Evolutionary conservation across 305 asterid species (phyloP).

Genomic region (Euphrasia arctica): DNA sequence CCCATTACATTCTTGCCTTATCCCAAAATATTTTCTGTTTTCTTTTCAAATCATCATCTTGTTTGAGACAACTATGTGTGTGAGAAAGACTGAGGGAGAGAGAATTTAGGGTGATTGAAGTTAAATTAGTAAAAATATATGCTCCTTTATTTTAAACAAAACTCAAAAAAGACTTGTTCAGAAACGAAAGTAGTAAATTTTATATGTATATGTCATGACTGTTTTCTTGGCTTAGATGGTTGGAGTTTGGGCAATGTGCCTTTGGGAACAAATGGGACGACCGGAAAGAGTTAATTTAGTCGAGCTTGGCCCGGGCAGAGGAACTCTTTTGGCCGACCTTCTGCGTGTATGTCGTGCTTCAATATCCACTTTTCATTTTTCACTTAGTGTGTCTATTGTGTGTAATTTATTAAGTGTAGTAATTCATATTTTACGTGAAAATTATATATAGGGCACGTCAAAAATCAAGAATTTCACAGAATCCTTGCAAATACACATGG

Average conservation of each 20-base stretch:
- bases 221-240: conserved; percentile 44
- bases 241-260: conserved; percentile 83
- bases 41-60: neutral
- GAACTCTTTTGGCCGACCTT: conserved; percentile 84
- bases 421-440: neutral
- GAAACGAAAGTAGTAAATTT: neutral
- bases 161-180: neutral
- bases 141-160: neutral
- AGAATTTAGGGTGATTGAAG: neutral
- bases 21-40: neutral
- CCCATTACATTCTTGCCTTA: neutral
- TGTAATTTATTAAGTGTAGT: conserved; percentile 1
- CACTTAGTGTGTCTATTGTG: neutral
- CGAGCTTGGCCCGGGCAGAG: conserved; percentile 92
- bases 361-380: neutral
- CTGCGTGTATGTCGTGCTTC: conserved; percentile 50
- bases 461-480: conserved; percentile 64
- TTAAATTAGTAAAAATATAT: neutral
- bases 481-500: conserved; percentile 68
- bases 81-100: neutral
- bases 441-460: conserved; percentile 39
- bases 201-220: neutral
- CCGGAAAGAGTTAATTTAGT: conserved; percentile 66
- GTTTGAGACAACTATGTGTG: neutral
- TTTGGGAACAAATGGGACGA: conserved; percentile 90